phyloP scores from a whole-genome alignment of 2,329 filamentous ascomycete genomes.

The Fusarium sp. region DNA sequence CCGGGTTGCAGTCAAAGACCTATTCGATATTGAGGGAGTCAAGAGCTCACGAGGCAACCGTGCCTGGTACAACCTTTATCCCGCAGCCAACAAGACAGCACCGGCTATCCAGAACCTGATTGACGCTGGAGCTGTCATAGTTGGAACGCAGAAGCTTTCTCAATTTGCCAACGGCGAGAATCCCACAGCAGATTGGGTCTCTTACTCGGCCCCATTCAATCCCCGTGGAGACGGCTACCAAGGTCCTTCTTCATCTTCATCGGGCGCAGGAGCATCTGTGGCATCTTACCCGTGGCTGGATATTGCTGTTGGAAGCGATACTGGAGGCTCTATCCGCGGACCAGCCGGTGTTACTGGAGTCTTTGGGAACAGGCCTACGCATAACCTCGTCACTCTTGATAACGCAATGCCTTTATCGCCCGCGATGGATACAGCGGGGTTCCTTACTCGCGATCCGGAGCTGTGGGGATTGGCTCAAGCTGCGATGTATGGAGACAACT shows the following conservation, averaged over 20 bases:
- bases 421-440: constrained; percentile 51
- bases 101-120: constrained; percentile 15
- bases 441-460: not conserved
- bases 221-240: constrained; percentile 61
- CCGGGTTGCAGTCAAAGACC: constrained; percentile 21
- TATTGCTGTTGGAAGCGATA: constrained; percentile 29
- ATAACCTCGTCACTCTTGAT: constrained; percentile 53
- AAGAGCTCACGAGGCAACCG: constrained; percentile 22
- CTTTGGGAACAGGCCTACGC: constrained; percentile 58
- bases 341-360: constrained; percentile 57
- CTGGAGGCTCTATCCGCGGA: constrained; percentile 54
- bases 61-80: constrained; percentile 15
- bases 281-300: constrained; percentile 59
- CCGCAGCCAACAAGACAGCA: not conserved
- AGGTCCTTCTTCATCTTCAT: constrained; percentile 58
- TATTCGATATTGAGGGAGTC: constrained; percentile 21
- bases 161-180: constrained; percentile 23
- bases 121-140: constrained; percentile 18
- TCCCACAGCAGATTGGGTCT: constrained; percentile 36
- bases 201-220: constrained; percentile 57
- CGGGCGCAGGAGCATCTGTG: constrained; percentile 53
- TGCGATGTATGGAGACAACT: not conserved
- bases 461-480: not conserved
- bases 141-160: constrained; percentile 30
- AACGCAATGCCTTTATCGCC: constrained; percentile 56